Conservation (phyloP, 805 yeast genomes). For the Candida tallmaniae region DNA sequence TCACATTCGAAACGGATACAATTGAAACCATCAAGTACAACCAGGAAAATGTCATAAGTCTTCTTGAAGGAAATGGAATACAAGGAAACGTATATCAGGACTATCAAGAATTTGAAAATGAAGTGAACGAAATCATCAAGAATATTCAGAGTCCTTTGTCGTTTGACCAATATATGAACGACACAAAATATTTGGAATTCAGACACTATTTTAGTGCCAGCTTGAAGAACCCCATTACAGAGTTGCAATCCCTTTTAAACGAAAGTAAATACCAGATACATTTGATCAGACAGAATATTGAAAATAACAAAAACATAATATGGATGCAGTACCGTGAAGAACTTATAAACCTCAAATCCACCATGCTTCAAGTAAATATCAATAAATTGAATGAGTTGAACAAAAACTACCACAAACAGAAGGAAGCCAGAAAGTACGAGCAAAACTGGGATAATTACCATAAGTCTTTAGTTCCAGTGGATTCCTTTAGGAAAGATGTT, state of each 20-base stretch:
- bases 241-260: slow-evolving; percentile 20
- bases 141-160: slow-evolving; percentile 31
- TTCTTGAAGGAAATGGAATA: slow-evolving; percentile 9
- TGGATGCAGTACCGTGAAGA: slow-evolving; percentile 32
- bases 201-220: slow-evolving; percentile 6
- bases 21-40: slow-evolving; percentile 27
- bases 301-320: slow-evolving; percentile 22
- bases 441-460: slow-evolving; percentile 11
- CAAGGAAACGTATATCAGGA: slow-evolving; percentile 8
- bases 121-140: slow-evolving; percentile 23
- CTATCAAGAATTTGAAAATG: slow-evolving; percentile 27
- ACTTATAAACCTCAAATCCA: slow-evolving; percentile 19
- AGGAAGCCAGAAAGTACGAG: slow-evolving; percentile 6
- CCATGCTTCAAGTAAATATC: slow-evolving; percentile 22
- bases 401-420: slow-evolving; percentile 25
- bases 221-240: slow-evolving; percentile 14
- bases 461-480: slow-evolving; percentile 6
- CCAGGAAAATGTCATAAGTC: slow-evolving; percentile 25
- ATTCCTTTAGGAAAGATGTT: too few species aligned
- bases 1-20: slow-evolving; percentile 29
- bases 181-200: slow-evolving; percentile 3
- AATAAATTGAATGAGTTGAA: slow-evolving; percentile 24
- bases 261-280: slow-evolving; percentile 27
- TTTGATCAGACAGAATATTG: slow-evolving; percentile 17
- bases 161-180: slow-evolving; percentile 23